phyloP scores from a whole-genome alignment of 2,329 filamentous ascomycete species.

The Dendryphion nanum region DNA sequence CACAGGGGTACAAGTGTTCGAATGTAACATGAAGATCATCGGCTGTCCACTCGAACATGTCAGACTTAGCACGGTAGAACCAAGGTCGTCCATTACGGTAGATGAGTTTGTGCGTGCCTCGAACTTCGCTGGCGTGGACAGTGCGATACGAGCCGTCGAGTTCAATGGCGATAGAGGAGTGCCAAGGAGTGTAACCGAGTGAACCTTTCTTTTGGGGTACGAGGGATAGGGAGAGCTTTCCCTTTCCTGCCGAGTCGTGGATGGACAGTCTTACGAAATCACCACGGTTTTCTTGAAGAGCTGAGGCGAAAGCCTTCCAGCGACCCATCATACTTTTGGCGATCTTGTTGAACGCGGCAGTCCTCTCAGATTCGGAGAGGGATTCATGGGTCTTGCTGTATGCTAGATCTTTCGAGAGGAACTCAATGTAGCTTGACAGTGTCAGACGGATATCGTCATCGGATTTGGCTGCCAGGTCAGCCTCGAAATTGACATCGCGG shows the following conservation, averaged over 20 bases:
- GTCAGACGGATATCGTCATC: constrained; percentile 8
- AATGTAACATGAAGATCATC: constrained; percentile 12
- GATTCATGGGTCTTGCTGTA: constrained; percentile 6
- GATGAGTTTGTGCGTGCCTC: constrained; percentile 5
- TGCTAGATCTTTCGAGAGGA: constrained; percentile 9
- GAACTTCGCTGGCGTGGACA: constrained; percentile 1
- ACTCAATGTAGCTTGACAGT: constrained; percentile 10
- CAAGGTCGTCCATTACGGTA: constrained; percentile 6
- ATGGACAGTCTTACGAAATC: constrained; percentile 29
- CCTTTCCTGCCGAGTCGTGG: constrained; percentile 28
- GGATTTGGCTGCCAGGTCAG: constrained; percentile 14
- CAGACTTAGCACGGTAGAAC: constrained; percentile 11
- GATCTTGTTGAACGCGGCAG: constrained; percentile 6
- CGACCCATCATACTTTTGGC: constrained; percentile 26
- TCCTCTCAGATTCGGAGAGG: not conserved
- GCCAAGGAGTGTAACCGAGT: constrained; percentile 7
- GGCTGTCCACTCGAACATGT: constrained; percentile 13
- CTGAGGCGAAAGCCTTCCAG: constrained; percentile 23
- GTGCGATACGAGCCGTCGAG: constrained; percentile 6
- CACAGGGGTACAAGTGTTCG: constrained; percentile 23
- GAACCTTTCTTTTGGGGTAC: constrained; percentile 12
- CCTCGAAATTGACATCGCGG: constrained; percentile 24
- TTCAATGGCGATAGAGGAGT: constrained; percentile 6
- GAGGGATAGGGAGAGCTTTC: constrained; percentile 29
- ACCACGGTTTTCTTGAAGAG: constrained; percentile 12